Evolutionary conservation across 768 basidiomycete species (phyloP).

Genomic region (Tricholoma hemisulphureum): DNA sequence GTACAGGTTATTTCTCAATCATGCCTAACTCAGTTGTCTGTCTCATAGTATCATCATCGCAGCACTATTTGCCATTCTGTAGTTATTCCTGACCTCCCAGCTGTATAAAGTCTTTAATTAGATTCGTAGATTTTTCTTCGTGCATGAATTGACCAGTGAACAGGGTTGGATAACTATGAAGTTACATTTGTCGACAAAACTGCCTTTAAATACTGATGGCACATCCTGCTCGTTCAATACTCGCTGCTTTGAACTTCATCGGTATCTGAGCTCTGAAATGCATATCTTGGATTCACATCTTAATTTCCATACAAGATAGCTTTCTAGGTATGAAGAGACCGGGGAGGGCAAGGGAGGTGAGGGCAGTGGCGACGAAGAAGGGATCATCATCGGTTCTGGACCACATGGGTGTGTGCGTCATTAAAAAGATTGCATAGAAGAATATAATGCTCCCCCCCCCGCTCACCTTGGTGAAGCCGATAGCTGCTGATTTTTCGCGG

Average conservation of each 20-base stretch:
- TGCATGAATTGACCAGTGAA: not conserved
- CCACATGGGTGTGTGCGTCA: no score
- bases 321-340: constrained; percentile 2
- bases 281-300: constrained; percentile 12
- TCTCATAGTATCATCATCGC: constrained; percentile 62
- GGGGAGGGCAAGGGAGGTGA: not conserved
- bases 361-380: not conserved
- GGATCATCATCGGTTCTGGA: constrained; percentile 46
- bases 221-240: not conserved
- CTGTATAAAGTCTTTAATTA: constrained; percentile 58
- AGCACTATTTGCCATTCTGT: constrained; percentile 70
- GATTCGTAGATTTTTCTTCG: constrained; percentile 21
- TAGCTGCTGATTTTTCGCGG: constrained; percentile 91
- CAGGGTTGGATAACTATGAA: no score
- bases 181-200: no score
- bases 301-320: constrained; percentile 16
- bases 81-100: constrained; percentile 57
- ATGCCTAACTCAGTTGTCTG: constrained; percentile 60
- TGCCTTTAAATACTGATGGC: no score
- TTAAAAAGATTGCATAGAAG: no score
- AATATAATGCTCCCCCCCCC: not conserved
- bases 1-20: constrained; percentile 57
- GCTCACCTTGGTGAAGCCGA: constrained; percentile 89
- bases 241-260: not conserved
- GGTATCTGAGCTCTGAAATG: not conserved